Evolutionary conservation across 345 rosid species (phyloP), one percentile per base, ranked within the genome.

Genomic region (Eucalyptus cladocalyx): DNA sequence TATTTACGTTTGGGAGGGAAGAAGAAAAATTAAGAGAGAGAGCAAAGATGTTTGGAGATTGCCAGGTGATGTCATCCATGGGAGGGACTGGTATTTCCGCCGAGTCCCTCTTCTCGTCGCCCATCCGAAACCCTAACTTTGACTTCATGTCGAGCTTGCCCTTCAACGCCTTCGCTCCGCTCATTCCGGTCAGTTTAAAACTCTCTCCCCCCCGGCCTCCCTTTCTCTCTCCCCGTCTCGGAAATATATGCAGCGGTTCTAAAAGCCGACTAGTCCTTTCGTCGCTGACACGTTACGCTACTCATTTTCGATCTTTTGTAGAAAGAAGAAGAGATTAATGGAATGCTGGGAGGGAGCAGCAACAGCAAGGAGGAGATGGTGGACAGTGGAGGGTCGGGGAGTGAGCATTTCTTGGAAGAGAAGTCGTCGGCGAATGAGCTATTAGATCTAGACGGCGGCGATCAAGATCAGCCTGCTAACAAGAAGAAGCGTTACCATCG

Each of bases 401-500:
- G 99, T 88, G 98, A 98, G 89, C 98, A 95, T 53, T 91, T 91
- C n/a, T 26, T 87, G 60, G 88, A 42, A 14, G 95, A 95, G 87
- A 97, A 97, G 76, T 96, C 94, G 80, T 95, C 98, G 8, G 96
- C 94, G 54, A 95, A 95, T 51, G 99, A 97, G 89, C 92, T 91
- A 60, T 60, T 96, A 94, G 47, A 92, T 88, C 88, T 51, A 40
- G 89, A 69, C 28, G 87, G 72, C 87, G 88, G 87, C 34, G 87
- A 87, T 30, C 87, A 34, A 24, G 92, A 91, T 85, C 96, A 92
- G 72, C 95, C 88, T 40, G 95, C 93, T 1, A 80, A 90, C 12
- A 97, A 98, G 95, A 98, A 95, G 94, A 97, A 98, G 92, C 99
- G 98, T 86, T 96, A 97, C 91, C 99, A 97, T 67, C 91, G 99